Conservation (phyloP, 208 protist genomes). For the Acanthamoeba culbertsoni region DNA sequence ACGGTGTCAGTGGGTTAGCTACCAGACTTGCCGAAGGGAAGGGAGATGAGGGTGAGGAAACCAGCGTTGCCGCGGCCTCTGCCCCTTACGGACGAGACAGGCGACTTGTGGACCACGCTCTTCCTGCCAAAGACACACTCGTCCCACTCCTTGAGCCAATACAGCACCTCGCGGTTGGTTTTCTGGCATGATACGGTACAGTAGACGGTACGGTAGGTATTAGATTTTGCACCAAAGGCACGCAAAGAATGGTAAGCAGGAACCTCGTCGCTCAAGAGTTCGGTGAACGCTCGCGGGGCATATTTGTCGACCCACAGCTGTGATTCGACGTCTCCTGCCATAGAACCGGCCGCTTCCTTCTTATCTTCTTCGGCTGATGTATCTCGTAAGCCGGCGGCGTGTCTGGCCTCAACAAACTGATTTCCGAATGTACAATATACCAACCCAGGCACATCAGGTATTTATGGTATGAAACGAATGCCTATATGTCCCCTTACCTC, state of each 20-base stretch:
- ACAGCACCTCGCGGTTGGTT: constrained; percentile 45
- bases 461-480: neutral
- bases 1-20: too few relatives aligned
- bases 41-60: too few relatives aligned
- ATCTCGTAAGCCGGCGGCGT: neutral
- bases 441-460: too few relatives aligned
- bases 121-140: constrained; percentile 56
- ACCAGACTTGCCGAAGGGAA: too few relatives aligned
- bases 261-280: constrained; percentile 53
- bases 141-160: constrained; percentile 58
- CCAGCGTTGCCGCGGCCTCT: too few relatives aligned
- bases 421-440: too few relatives aligned
- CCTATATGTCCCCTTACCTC: neutral
- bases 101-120: neutral
- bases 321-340: neutral
- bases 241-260: neutral
- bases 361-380: neutral
- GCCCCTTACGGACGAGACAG: neutral
- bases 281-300: neutral
- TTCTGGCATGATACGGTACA: constrained; percentile 21
- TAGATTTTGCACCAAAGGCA: neutral
- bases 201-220: too few relatives aligned
- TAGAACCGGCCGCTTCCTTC: neutral
- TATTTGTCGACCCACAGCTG: constrained; percentile 61
- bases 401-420: neutral